A percentile compares a stretch with the other conserved stretches of the same genome.
Conservation (phyloP, 257 asterid species). For the Asclepias syriaca region DNA sequence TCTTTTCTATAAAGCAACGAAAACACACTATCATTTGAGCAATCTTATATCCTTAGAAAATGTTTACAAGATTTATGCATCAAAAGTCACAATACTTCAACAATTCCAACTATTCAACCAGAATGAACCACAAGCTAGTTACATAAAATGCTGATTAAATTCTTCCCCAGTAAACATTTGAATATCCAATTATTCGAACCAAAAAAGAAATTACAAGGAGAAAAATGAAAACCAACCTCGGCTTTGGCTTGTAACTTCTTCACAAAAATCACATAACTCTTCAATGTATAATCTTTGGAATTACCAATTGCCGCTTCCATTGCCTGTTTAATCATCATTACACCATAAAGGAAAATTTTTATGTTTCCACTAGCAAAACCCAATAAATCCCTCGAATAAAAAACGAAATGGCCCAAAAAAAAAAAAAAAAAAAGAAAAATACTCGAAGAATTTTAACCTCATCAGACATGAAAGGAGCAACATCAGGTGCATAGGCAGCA, state of each 20-base stretch:
- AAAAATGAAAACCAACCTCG: slow-evolving; percentile 37
- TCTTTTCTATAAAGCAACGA: background rate
- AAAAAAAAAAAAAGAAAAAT: background rate
- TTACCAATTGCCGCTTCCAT: slow-evolving; percentile 65
- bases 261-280: slow-evolving; percentile 54
- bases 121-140: background rate
- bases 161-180: slow-evolving; percentile 2
- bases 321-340: slow-evolving; percentile 38
- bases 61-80: background rate
- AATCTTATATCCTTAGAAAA: background rate
- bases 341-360: slow-evolving; percentile 1
- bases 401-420: background rate
- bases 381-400: background rate
- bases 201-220: background rate
- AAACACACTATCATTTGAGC: background rate
- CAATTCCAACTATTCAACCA: background rate
- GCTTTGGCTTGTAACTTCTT: slow-evolving; percentile 67
- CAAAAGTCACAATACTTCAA: background rate
- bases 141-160: no score
- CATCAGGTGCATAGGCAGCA: slow-evolving; percentile 77
- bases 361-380: background rate
- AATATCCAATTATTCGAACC: background rate
- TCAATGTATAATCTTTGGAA: slow-evolving; percentile 73
- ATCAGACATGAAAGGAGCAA: slow-evolving; percentile 90
- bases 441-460: slow-evolving; percentile 37